Base-by-base conservation (phyloP, 305 asterid species). In the Fraxinus angustifolia region DNA sequence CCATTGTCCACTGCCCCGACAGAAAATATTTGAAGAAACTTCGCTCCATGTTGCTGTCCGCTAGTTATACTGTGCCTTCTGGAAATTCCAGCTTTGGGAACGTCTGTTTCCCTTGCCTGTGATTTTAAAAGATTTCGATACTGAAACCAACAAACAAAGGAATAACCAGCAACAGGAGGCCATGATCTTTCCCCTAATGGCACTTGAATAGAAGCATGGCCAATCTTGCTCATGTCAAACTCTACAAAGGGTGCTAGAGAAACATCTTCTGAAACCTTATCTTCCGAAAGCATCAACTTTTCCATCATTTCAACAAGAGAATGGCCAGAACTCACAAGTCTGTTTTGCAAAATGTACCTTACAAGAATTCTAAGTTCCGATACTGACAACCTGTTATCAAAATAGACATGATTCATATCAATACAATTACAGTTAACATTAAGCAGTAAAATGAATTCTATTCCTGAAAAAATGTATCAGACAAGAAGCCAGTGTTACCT, bases 101-200 rank as follows among this genome's bases (percentile, higher is more conserved):
- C 88, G 81, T 96, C 98, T 73, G 82, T 70, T 82, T 91, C 97
- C 86, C 88, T 91, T 75, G 90, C 86, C 38, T 90, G 89, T 84
- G 95, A 87, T 87, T 91, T 93, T 65, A 91, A 81, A 78, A 96
- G 86, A 86, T 96, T 94, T 73, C 87, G 90, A 86, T 88, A 96
- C 83, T 94, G 98, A 86, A 96, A 94, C 99, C 99, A 96, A 82
- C 99, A 96, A 79, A 94, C 93, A 78, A 96, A 96, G 80, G 99
- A 96, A 90, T 96, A 96, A 71, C 99, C 99, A 84, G 99, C 99
- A 73, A 94, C 98, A 80, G 99, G 99, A 83, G 99, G 99, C 99
- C 99, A 96, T 36, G 98, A 93, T 88, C 99, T 94, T 89, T 96
- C 99, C 79, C 99, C 99, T 82, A 96, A 80, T 83, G 98, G 98